Evolutionary conservation across 1,139 yeast species (phyloP), one percentile per base, ranked within the genome.

Genomic region (Pichia sp.): DNA sequence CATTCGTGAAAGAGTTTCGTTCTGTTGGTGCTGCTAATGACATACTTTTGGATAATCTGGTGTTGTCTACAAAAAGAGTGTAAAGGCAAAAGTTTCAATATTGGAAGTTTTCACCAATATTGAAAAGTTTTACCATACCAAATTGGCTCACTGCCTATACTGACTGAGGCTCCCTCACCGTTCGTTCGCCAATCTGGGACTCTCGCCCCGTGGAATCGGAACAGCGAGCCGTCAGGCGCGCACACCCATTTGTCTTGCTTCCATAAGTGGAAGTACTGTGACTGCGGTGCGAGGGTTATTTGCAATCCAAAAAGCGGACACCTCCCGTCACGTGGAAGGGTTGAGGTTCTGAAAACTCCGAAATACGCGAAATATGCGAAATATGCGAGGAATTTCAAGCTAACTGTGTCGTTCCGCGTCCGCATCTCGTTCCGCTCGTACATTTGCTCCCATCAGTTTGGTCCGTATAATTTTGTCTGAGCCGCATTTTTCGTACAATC

Each of bases 21-120:
- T n/a, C n/a, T n/a, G n/a, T n/a, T n/a, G n/a, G n/a, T 14, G 21
- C 5, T n/a, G 30, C 18, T 25, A 8, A 8, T 33, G 21, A 44
- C 47, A 31, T 44, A 44, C 47, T 44, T 34, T 44, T 44, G 40
- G 39, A 28, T 45, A 38, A 42, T 45, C 48, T 43, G 46, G 43
- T 40, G 40, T 42, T 42, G 45, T 42, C 40, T 39, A 26, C 23
- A 30, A 18, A 6, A 30, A 30, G 32, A 30, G 21, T 20, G 32
- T 30, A 30, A 30, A 30, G n/a, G 18, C 32, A 30, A n/a, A 30
- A 11, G 18, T 17, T n/a, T 30, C 20, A 17, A 30, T 14, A 30
- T 30, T 17, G 21, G 11, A 14, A 30, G 24, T 18, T 8, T 9
- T 30, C 22, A 10, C 14, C 21, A 30, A 30, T 10, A 17, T 30